These are phyloP conservation scores for Kentomonas sorsogonicus DNA, from an alignment of 208 protist genomes.

Conservation along the genomic window DNA sequence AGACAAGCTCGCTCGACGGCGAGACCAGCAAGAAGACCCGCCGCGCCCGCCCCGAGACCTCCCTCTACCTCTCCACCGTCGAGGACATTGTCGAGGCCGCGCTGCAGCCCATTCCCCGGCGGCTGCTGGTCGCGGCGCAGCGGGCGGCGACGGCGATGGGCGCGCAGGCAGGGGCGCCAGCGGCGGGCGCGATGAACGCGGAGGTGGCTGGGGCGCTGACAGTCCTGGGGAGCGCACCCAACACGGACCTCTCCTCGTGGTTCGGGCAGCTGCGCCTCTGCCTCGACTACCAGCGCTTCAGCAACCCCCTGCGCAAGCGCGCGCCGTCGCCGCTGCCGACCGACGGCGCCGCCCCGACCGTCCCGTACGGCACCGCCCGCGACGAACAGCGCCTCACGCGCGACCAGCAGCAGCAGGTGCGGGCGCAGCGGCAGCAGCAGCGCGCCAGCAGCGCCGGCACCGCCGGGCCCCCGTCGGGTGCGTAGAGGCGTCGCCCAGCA, in stretches of 20 bases:
- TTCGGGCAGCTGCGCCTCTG: conserved; percentile 63
- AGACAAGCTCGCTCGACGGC: conserved; percentile 90
- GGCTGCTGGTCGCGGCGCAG: conserved; percentile 15
- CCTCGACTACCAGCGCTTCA: too few relatives aligned
- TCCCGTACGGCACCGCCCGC: too few relatives aligned
- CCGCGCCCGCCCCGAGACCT: conserved; percentile 54
- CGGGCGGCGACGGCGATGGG: conserved; percentile 10
- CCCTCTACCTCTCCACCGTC: conserved; percentile 59
- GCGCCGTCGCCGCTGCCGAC: too few relatives aligned
- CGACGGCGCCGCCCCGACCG: too few relatives aligned
- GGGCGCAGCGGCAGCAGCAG: too few relatives aligned
- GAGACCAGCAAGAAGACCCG: conserved; percentile 88
- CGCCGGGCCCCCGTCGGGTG: too few relatives aligned
- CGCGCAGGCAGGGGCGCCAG: background rate
- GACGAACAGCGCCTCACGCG: too few relatives aligned
- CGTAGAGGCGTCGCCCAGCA: too few relatives aligned
- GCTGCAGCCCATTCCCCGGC: conserved; percentile 17
- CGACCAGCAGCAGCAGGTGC: too few relatives aligned
- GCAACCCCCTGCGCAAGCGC: too few relatives aligned
- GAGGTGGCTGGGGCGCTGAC: conserved; percentile 16
- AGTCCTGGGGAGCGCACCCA: conserved; percentile 46
- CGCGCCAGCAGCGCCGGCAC: too few relatives aligned
- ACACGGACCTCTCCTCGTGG: conserved; percentile 56
- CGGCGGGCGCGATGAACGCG: background rate
- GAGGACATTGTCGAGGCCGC: conserved; percentile 60